These are phyloP conservation scores for Torulaspora quercuum DNA, from an alignment of 805 yeast genomes.

Conservation along the genomic window DNA sequence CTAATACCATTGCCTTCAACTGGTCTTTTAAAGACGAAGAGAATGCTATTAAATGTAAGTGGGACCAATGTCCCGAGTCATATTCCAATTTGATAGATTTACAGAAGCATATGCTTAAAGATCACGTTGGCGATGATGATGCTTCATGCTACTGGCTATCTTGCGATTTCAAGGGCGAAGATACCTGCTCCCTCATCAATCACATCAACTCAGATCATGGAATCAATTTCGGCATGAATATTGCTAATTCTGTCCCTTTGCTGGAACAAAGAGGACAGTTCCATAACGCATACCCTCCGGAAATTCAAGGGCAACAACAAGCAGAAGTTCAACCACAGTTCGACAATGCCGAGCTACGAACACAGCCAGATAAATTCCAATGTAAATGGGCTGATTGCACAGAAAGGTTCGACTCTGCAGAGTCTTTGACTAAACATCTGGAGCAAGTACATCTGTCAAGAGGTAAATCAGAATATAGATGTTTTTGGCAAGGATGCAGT, in stretches of 20 bases:
- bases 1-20: slow-evolving; percentile 41
- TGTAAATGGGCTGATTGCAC: slow-evolving; percentile 47
- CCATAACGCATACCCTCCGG: slow-evolving; percentile 5
- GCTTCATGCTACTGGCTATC: slow-evolving; percentile 67
- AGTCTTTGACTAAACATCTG: slow-evolving; percentile 69
- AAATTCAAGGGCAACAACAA: not conserved
- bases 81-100: slow-evolving; percentile 41
- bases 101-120: slow-evolving; percentile 51
- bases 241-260: slow-evolving; percentile 20
- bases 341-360: not conserved
- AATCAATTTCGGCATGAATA: slow-evolving; percentile 33
- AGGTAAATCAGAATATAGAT: slow-evolving; percentile 65
- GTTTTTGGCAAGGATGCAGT: slow-evolving; percentile 77
- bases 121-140: slow-evolving; percentile 40
- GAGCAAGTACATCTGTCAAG: slow-evolving; percentile 65
- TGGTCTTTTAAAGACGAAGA: slow-evolving; percentile 37
- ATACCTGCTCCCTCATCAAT: slow-evolving; percentile 50
- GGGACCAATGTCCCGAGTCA: slow-evolving; percentile 59
- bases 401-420: slow-evolving; percentile 47
- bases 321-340: slow-evolving; percentile 1
- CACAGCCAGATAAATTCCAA: not conserved
- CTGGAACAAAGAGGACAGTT: slow-evolving; percentile 18
- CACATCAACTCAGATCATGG: slow-evolving; percentile 56
- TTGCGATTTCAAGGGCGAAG: slow-evolving; percentile 57
- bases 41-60: slow-evolving; percentile 49